Conservation (phyloP, 2,329 filamentous ascomycete species). For the Monilinia aucupariae region DNA sequence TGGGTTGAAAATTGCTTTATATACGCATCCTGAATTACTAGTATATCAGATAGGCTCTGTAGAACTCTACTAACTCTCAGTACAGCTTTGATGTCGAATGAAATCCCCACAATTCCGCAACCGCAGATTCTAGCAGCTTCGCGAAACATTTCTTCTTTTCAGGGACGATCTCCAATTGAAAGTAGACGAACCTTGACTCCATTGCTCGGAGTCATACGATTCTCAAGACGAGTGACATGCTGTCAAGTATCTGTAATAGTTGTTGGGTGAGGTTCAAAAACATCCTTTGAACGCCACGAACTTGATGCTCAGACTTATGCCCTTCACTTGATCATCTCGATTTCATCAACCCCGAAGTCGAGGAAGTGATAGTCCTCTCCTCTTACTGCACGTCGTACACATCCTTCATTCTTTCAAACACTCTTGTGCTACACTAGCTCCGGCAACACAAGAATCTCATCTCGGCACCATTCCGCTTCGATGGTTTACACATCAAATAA, state of each 20-base stretch:
- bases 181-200: conserved; percentile 46
- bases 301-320: conserved; percentile 30
- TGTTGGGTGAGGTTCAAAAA: conserved; percentile 41
- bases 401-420: conserved; percentile 4
- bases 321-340: neutral
- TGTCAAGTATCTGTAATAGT: conserved; percentile 43
- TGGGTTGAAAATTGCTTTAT: conserved; percentile 14
- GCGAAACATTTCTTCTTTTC: conserved; percentile 46
- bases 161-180: conserved; percentile 48
- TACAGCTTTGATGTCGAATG: conserved; percentile 15
- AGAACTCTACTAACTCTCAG: conserved; percentile 14
- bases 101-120: conserved; percentile 11
- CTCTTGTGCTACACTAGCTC: neutral
- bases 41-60: conserved; percentile 13
- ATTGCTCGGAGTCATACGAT: conserved; percentile 43
- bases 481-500: neutral
- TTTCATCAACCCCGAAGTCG: neutral
- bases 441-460: neutral
- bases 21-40: conserved; percentile 18
- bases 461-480: neutral
- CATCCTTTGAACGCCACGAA: conserved; percentile 43
- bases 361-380: neutral
- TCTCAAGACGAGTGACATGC: conserved; percentile 43
- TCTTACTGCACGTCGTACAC: neutral
- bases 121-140: conserved; percentile 42